Evolutionary conservation across 192 early-diverging fungal species (phyloP).

Genomic region (Mortierella antarctica): DNA sequence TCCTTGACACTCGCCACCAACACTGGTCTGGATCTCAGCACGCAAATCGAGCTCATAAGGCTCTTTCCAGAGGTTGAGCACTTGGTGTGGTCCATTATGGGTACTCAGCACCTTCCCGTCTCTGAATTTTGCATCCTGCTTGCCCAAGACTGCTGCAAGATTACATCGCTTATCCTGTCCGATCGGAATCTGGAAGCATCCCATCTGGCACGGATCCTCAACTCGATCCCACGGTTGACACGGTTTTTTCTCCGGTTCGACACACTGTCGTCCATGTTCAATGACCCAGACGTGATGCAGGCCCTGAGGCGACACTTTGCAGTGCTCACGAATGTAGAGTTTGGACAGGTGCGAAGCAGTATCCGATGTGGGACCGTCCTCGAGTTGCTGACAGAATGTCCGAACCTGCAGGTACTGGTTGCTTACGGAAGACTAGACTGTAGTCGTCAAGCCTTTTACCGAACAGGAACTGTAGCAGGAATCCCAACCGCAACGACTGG

Average conservation of each 20-base stretch:
- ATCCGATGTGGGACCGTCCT: slow-evolving; percentile 6
- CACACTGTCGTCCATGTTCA: slow-evolving; percentile 6
- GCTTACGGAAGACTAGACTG: slow-evolving; percentile 14
- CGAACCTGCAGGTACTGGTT: slow-evolving; percentile 6
- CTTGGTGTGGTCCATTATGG: slow-evolving; percentile 13
- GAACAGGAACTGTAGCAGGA: no score
- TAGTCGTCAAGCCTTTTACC: not conserved
- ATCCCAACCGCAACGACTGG: not conserved
- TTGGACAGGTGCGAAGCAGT: slow-evolving; percentile 3
- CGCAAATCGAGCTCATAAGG: slow-evolving; percentile 9
- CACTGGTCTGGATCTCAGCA: not conserved
- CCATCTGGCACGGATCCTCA: slow-evolving; percentile 1
- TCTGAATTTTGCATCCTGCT: slow-evolving; percentile 12
- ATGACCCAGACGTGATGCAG: slow-evolving; percentile 10
- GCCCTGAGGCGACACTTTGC: slow-evolving; percentile 6
- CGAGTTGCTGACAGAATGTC: slow-evolving; percentile 7
- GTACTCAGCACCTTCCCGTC: not conserved
- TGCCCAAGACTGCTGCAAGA: not conserved
- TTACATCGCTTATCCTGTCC: slow-evolving; percentile 1
- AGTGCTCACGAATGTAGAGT: slow-evolving; percentile 6
- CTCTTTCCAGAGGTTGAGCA: slow-evolving; percentile 7
- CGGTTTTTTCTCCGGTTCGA: slow-evolving; percentile 8
- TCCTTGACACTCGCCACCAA: slow-evolving; percentile 15
- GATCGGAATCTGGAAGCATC: slow-evolving; percentile 2
- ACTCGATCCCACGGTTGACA: not conserved